Evolutionary conservation across 2,329 filamentous ascomycete genomes (phyloP).

Genomic region (Dryadomyces sulphureus): DNA sequence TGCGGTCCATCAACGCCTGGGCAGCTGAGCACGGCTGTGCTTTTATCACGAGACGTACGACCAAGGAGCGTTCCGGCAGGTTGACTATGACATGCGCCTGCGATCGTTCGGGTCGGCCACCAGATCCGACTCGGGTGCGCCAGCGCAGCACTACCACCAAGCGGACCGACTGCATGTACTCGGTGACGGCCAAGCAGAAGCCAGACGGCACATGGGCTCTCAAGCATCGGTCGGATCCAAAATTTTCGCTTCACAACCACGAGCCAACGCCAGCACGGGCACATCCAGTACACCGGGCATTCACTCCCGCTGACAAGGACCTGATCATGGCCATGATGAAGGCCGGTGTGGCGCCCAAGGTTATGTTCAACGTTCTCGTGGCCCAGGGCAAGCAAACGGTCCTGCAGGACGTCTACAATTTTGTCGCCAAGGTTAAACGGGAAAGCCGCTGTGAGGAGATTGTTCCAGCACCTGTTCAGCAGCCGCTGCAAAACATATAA

Average conservation of each 20-base stretch:
- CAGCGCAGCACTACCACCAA: not conserved
- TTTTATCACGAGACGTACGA: not conserved
- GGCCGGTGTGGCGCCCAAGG: not conserved
- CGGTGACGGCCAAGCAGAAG: not conserved
- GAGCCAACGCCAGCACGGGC: not conserved
- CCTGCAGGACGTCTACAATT: not conserved
- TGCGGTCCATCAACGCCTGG: constrained; percentile 1
- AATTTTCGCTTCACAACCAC: not conserved
- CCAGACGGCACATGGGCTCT: not conserved
- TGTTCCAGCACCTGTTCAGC: too few species aligned
- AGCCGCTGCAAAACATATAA: not conserved
- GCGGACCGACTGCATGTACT: not conserved
- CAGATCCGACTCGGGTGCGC: not conserved
- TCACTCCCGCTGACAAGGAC: not conserved
- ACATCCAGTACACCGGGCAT: not conserved
- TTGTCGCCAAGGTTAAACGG: not conserved
- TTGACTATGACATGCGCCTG: not conserved
- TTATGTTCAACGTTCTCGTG: not conserved
- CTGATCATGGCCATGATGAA: not conserved
- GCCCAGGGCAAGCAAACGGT: not conserved
- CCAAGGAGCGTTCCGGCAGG: not conserved
- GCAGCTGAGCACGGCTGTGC: not conserved
- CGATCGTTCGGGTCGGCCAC: not conserved
- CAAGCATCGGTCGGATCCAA: not conserved
- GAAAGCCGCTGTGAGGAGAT: not conserved